A percentile compares a stretch with the other conserved stretches of the same genome.
phyloP scores from a whole-genome alignment of 139 green algal species.

The Pedinophyceae sp. region DNA sequence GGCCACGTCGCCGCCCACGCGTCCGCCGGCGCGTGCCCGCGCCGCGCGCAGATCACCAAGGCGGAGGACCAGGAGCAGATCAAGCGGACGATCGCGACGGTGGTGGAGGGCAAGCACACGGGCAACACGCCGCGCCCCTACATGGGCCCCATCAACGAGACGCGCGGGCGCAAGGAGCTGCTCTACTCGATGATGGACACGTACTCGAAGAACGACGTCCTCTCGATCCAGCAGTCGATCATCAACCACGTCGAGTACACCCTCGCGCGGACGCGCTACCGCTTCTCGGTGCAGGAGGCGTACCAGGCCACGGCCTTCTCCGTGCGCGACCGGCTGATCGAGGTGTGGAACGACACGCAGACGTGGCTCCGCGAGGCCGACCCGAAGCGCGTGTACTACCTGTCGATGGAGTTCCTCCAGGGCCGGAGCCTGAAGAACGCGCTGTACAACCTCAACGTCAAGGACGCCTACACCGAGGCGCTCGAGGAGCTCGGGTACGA shows the following conservation, averaged over 20 bases:
- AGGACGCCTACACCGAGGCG: slow-evolving; percentile 62
- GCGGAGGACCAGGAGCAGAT: no score
- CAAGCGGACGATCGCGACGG: no score
- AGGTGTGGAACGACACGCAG: slow-evolving; percentile 97
- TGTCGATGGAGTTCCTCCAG: slow-evolving; percentile 96
- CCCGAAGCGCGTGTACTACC: slow-evolving; percentile 94
- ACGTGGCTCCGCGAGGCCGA: slow-evolving; percentile 80
- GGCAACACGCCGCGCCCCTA: no score
- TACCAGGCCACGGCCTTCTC: slow-evolving; percentile 61
- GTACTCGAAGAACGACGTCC: slow-evolving; percentile 89
- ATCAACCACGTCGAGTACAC: slow-evolving; percentile 98
- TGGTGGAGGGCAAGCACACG: no score
- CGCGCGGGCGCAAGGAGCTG: slow-evolving; percentile 23
- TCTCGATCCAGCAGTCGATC: slow-evolving; percentile 89
- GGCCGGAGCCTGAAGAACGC: slow-evolving; percentile 87
- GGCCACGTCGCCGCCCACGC: no score
- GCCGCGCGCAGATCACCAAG: no score
- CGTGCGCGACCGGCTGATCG: slow-evolving; percentile 90
- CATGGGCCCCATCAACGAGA: neutral
- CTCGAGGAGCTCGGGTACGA: slow-evolving; percentile 61
- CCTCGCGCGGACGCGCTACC: slow-evolving; percentile 70
- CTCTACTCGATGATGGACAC: slow-evolving; percentile 84
- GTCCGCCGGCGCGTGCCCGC: no score
- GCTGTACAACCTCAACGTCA: slow-evolving; percentile 78
- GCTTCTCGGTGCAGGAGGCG: slow-evolving; percentile 86